Evolutionary conservation across 2,329 filamentous ascomycete genomes (phyloP), one percentile per base, ranked within the genome.

Genomic region (Claviceps fusiformis): DNA sequence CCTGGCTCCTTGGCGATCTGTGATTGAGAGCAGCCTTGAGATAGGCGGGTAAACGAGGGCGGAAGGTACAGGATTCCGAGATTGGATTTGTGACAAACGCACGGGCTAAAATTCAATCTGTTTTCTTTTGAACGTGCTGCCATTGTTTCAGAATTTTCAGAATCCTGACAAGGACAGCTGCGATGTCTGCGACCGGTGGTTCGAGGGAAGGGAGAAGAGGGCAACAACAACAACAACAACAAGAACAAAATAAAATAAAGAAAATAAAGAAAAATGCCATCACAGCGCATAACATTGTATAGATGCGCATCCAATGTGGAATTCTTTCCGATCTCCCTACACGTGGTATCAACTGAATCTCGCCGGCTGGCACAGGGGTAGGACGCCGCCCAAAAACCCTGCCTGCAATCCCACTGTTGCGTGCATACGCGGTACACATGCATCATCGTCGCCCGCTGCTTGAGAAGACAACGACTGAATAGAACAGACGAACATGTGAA

Each of bases 41-140:
- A n/a, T n/a, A n/a, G n/a, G n/a, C 15, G 31, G 31, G 47, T 33
- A 2, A 8, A 13, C 15, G 39, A 44, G 48, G 41, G 41, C 33
- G 31, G 13, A 29, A 29, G 29, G 9, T 19, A 7, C 9, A 50
- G 47, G 31, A 35, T 50, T n/a, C 47, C 15, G 31, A 37, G 9
- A 52, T 51, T 41, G 31, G 31, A 17, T 43, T n/a, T 35, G 45
- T 27, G 52, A 43, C 27, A 43, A 54, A n/a, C 48, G 45, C 41
- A 43, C 37, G 33, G 50, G 35, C 44, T 39, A 15, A 50, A 53
- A n/a, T 59, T 54, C 53, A 56, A 61, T 62, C 59, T 60, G n/a
- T n/a, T n/a, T n/a, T n/a, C n/a, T 58, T 35, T 58, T 35, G 59
- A 62, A n/a, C n/a, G n/a, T n/a, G 62, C 58, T 62, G 55, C 59